A percentile compares a stretch with the other conserved stretches of the same genome.
Evolutionary conservation across 805 yeast genomes (phyloP).

Genomic region (Candida gorgasii): DNA sequence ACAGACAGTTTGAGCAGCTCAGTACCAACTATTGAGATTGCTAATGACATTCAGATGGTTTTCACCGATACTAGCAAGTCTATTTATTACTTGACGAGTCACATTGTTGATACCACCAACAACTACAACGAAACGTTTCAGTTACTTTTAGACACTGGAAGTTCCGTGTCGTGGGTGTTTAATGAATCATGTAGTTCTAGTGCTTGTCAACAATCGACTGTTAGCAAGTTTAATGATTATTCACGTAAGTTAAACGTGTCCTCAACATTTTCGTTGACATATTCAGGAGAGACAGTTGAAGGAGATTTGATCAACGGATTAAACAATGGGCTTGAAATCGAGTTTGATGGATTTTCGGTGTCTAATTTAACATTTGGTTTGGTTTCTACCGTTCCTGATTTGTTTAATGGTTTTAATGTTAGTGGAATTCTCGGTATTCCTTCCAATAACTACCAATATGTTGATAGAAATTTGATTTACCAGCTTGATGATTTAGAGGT

Average conservation of each 20-base stretch:
- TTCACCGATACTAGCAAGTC: conserved; percentile 23
- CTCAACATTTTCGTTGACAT: conserved; percentile 47
- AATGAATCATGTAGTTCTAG: conserved; percentile 47
- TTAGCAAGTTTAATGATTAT: conserved; percentile 25
- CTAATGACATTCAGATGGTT: conserved; percentile 19
- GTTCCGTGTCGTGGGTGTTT: conserved; percentile 65
- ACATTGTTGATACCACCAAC: conserved; percentile 22
- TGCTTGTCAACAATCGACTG: conserved; percentile 39
- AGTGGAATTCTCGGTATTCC: conserved; percentile 66
- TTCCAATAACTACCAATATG: conserved; percentile 36
- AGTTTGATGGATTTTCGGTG: conserved; percentile 35
- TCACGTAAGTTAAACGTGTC: conserved; percentile 17
- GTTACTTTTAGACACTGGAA: conserved; percentile 64
- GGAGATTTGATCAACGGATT: conserved; percentile 43
- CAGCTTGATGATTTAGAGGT: conserved; percentile 34
- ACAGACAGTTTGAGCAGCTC: conserved; percentile 13
- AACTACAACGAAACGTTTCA: conserved; percentile 42
- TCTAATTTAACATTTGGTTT: conserved; percentile 52
- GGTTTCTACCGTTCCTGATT: conserved; percentile 52
- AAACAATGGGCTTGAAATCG: conserved; percentile 29
- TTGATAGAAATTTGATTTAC: conserved; percentile 39
- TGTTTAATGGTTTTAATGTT: conserved; percentile 52
- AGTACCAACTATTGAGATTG: conserved; percentile 19
- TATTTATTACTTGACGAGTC: conserved; percentile 19
- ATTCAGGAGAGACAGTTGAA: conserved; percentile 53